Base-by-base conservation (phyloP, 768 basidiomycete genomes). In the Floccularia luteovirens region DNA sequence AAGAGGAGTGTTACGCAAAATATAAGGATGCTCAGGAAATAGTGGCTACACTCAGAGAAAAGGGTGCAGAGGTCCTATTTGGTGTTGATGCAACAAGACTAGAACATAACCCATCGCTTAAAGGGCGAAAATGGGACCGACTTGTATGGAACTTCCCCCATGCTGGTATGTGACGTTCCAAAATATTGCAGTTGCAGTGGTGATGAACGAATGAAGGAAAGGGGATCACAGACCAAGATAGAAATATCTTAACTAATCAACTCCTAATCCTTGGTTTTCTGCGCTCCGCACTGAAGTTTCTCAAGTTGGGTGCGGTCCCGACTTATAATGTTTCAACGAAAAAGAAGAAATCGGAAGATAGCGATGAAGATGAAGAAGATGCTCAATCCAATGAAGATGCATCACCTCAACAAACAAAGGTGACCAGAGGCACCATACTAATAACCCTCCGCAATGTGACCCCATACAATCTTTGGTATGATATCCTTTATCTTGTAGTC, bases 91-190 rank as follows among this genome's bases (percentile, higher is more conserved):
- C 82, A n/a, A 84, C 82, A 5, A 72, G 66, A 41, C 60, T 98
- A 24, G 82, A 82, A 39, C 83, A 71, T 45, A 59, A 65, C 27
- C 43, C 70, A 4, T 54, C 58, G 4, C 58, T 93, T 33, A 85
- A 78, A 45, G 76, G 74, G 28, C 63, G 66, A 45, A 72, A 62
- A 40, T 86, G 84, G 75, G 83, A 90, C 59, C 76, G 74, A 45
- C 74, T 97, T 42, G 77, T 89, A 5, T 97, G 90, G 82, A 96
- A 98, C 57, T 98, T 97, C 56, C 94, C 94, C 43, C 94, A 98
- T 64, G 85, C 86, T 52, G 93, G 93, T 89, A 52, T 47, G 77
- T 52, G n/a, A n/a, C n/a, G n/a, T n/a, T n/a, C n/a, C n/a, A n/a
- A n/a, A n/a, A n/a, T n/a, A n/a, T n/a, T n/a, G n/a, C n/a, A n/a